Conservation (phyloP, 441 rosid genomes). For the Pelargonium exstipulatum region DNA sequence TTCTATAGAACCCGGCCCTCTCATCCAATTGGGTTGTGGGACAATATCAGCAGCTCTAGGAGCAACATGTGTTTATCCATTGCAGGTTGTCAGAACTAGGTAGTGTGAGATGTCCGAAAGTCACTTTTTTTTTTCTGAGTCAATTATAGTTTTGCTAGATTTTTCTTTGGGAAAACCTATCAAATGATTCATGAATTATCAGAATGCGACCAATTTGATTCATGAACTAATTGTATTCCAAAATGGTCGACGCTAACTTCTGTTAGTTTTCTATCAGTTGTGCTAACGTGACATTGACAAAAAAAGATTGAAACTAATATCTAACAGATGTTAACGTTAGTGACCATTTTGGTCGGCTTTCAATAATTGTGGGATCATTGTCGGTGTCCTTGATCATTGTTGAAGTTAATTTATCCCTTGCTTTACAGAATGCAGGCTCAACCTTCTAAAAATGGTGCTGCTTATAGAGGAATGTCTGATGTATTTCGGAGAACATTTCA, state of each 20-base stretch:
- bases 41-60: constrained; percentile 86
- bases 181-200: constrained; percentile 41
- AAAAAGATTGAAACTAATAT: too few relatives aligned
- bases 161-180: not conserved
- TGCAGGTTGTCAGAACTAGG: constrained; percentile 96
- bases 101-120: constrained; percentile 60
- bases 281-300: too few relatives aligned
- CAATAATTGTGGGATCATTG: too few relatives aligned
- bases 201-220: too few relatives aligned
- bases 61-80: constrained; percentile 89
- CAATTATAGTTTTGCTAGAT: constrained; percentile 53
- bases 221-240: too few relatives aligned
- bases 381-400: not conserved
- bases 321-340: too few relatives aligned
- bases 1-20: constrained; percentile 58
- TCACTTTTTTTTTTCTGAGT: constrained; percentile 71
- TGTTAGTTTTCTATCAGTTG: too few relatives aligned
- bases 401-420: constrained; percentile 15
- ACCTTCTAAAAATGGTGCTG: constrained; percentile 24
- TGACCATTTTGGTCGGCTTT: too few relatives aligned
- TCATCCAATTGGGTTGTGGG: constrained; percentile 82
- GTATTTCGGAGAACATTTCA: constrained; percentile 50
- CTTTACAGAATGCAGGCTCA: constrained; percentile 59
- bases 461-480: constrained; percentile 43
- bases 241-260: too few relatives aligned